phyloP scores from a whole-genome alignment of 169 alveolate genomes.

The Eimeria nieschulzi region DNA sequence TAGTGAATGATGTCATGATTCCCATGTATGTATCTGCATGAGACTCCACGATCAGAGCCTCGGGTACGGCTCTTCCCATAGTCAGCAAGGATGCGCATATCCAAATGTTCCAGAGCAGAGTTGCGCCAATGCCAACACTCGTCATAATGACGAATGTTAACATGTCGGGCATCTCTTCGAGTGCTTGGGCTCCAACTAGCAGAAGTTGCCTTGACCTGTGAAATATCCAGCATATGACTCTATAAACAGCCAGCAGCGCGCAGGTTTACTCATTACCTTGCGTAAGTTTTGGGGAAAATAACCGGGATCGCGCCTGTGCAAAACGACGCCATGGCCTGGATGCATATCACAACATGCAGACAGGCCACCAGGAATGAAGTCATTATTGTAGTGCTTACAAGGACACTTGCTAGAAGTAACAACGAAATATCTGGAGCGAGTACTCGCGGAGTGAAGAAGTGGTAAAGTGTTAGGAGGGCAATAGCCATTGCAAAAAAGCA shows the following conservation, averaged over 20 bases:
- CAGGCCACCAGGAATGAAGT: neutral
- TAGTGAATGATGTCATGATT: slow-evolving; percentile 10
- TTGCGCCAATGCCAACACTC: neutral
- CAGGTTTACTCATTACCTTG: neutral
- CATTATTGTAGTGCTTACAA: neutral
- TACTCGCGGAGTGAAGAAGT: slow-evolving; percentile 37
- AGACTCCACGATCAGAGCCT: slow-evolving; percentile 15
- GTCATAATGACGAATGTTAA: neutral
- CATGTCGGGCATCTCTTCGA: slow-evolving; percentile 50
- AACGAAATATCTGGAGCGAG: slow-evolving; percentile 4
- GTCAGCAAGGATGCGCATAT: slow-evolving; percentile 32
- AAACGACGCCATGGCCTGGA: neutral
- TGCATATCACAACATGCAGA: neutral
- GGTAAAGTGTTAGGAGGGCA: slow-evolving; percentile 4
- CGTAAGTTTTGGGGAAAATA: slow-evolving; percentile 48
- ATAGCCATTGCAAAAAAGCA: neutral
- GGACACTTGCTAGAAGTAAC: neutral
- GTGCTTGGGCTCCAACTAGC: slow-evolving; percentile 52
- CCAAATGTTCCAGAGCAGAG: slow-evolving; percentile 47
- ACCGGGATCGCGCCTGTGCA: slow-evolving; percentile 22
- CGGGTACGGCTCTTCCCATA: slow-evolving; percentile 50
- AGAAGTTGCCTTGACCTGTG: slow-evolving; percentile 38
- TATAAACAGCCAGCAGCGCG: neutral
- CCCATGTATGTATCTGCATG: slow-evolving; percentile 30
- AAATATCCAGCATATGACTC: neutral